Evolutionary conservation across 495 filamentous ascomycete genomes (phyloP).

Genomic region (Penicillium maclennaniae): DNA sequence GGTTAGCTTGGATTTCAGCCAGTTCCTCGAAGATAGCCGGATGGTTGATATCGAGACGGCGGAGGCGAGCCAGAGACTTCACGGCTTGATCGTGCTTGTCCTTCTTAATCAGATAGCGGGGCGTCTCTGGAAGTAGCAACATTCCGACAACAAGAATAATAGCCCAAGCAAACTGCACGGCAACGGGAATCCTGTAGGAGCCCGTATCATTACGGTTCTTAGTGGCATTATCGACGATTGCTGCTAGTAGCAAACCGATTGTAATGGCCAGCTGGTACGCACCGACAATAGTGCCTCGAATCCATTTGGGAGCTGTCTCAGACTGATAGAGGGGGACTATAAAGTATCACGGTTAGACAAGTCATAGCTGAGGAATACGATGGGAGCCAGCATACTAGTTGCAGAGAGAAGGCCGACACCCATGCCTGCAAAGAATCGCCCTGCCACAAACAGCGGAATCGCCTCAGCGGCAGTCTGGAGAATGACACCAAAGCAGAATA

Average conservation of each 20-base stretch:
- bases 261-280: slow-evolving; percentile 84
- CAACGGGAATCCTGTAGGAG: slow-evolving; percentile 79
- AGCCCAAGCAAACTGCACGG: slow-evolving; percentile 77
- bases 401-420: slow-evolving; percentile 75
- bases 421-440: slow-evolving; percentile 75
- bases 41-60: slow-evolving; percentile 61
- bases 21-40: slow-evolving; percentile 63
- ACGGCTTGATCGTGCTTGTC: slow-evolving; percentile 62
- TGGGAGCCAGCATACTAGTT: slow-evolving; percentile 13
- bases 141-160: slow-evolving; percentile 70
- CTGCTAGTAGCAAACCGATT: slow-evolving; percentile 74
- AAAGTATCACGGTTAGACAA: too few relatives aligned
- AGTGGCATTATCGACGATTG: slow-evolving; percentile 72
- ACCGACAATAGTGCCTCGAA: slow-evolving; percentile 76
- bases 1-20: slow-evolving; percentile 71
- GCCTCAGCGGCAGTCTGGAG: slow-evolving; percentile 66
- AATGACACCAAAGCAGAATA: slow-evolving; percentile 79
- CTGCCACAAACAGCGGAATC: slow-evolving; percentile 67
- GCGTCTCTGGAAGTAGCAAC: slow-evolving; percentile 75
- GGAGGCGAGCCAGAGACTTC: slow-evolving; percentile 60
- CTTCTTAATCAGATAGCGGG: slow-evolving; percentile 74
- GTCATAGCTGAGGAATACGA: too few relatives aligned
- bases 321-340: slow-evolving; percentile 76
- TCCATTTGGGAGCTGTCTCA: slow-evolving; percentile 75
- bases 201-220: slow-evolving; percentile 57